These are phyloP conservation scores for Penicillium griseofulvum DNA, from an alignment of 2,329 filamentous ascomycete genomes.

Conservation along the genomic window DNA sequence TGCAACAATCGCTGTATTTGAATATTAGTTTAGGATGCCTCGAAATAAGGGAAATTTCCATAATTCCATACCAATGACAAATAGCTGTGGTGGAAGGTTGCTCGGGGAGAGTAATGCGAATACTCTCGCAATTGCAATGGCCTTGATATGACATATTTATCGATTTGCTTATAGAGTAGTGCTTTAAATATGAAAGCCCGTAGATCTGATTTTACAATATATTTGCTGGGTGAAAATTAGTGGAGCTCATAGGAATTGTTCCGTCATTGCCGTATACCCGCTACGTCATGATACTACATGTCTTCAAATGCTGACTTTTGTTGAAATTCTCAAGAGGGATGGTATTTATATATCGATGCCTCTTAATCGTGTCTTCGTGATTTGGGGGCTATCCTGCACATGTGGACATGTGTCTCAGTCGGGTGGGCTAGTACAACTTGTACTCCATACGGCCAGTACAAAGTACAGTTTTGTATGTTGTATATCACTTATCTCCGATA, in stretches of 20 bases:
- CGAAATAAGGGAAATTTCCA: too few species aligned
- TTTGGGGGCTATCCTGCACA: not conserved
- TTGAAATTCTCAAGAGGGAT: too few species aligned
- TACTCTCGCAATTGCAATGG: constrained; percentile 25
- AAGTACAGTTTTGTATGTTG: not conserved
- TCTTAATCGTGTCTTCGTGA: not conserved
- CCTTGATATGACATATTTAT: constrained; percentile 23
- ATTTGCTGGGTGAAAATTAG: too few species aligned
- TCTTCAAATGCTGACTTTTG: too few species aligned
- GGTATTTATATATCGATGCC: too few species aligned
- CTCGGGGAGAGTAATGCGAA: constrained; percentile 20
- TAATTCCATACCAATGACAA: constrained; percentile 23
- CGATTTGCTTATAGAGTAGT: not conserved
- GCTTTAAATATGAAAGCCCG: not conserved
- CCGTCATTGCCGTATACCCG: too few species aligned
- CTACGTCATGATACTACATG: too few species aligned
- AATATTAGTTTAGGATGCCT: not conserved
- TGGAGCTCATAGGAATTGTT: too few species aligned
- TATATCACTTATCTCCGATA: not conserved
- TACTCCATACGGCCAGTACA: not conserved
- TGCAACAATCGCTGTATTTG: constrained; percentile 19
- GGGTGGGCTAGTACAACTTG: not conserved
- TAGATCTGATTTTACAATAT: not conserved
- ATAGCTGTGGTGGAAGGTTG: constrained; percentile 17
- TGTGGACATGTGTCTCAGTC: not conserved